phyloP scores from a whole-genome alignment of 1,139 yeast species.

The Kurtzmaniella quercitrusa region DNA sequence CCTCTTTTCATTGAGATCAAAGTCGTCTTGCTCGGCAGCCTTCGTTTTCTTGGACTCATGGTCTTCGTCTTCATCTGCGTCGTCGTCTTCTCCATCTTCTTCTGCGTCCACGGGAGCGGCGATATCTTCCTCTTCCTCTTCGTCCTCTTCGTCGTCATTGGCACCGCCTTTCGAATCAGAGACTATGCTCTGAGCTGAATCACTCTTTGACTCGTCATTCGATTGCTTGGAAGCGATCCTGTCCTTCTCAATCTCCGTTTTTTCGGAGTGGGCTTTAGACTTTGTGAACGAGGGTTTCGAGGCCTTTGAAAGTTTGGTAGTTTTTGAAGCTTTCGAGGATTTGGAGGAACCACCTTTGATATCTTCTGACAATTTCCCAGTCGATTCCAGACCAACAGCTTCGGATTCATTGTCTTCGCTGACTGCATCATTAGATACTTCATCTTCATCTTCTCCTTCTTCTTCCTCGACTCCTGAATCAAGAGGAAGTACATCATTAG shows the following conservation, averaged over 20 bases:
- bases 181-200: not conserved
- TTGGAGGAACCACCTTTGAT: not conserved
- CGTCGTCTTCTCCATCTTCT: slow-evolving; percentile 15
- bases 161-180: not conserved
- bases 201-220: not conserved
- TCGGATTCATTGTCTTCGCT: slow-evolving; percentile 6
- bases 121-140: slow-evolving; percentile 3
- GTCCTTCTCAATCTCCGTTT: not conserved
- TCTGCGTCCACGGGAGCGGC: slow-evolving; percentile 12
- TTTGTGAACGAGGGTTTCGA: too few relatives aligned
- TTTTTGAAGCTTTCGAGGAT: not conserved
- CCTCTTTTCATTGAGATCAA: slow-evolving; percentile 47
- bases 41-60: slow-evolving; percentile 17
- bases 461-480: not conserved
- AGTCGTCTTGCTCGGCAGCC: slow-evolving; percentile 20
- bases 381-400: slow-evolving; percentile 1
- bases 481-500: not conserved
- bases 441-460: not conserved
- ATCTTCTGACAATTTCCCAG: slow-evolving; percentile 3
- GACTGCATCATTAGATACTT: slow-evolving; percentile 4
- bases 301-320: too few relatives aligned
- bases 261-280: not conserved
- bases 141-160: slow-evolving; percentile 2
- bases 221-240: not conserved
- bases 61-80: slow-evolving; percentile 19